Conservation (phyloP, 805 yeast species). For the Candida ovalis region DNA sequence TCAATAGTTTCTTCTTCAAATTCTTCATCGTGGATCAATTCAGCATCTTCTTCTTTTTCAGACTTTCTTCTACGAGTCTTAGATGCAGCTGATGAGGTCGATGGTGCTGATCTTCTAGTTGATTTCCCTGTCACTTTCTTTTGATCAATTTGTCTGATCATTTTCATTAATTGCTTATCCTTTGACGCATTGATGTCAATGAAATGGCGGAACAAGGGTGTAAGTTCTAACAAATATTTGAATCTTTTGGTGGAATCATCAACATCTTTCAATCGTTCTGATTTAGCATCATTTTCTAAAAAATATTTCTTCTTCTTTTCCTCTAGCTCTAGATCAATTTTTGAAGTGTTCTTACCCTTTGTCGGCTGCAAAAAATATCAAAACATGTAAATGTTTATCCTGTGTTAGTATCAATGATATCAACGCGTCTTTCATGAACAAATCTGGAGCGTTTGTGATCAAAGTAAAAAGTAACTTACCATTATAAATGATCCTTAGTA, state of each 20-base stretch:
- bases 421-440: not conserved
- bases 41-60: conserved; percentile 95
- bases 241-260: conserved; percentile 77
- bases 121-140: conserved; percentile 37
- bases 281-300: conserved; percentile 50
- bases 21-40: conserved; percentile 78
- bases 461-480: not conserved
- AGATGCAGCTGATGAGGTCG: conserved; percentile 1
- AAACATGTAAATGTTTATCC: not conserved
- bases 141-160: conserved; percentile 54
- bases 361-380: not conserved
- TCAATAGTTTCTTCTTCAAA: conserved; percentile 61
- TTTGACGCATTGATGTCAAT: conserved; percentile 77
- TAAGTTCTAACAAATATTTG: conserved; percentile 73
- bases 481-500: not conserved
- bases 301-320: conserved; percentile 47
- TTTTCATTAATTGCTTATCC: conserved; percentile 64
- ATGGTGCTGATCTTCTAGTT: conserved; percentile 20
- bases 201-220: conserved; percentile 85
- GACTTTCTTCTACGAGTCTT: conserved; percentile 68
- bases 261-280: conserved; percentile 49
- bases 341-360: not conserved
- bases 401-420: not conserved
- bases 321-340: conserved; percentile 26
- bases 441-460: not conserved